Evolutionary conservation across 139 green algal genomes (phyloP), one percentile per base, ranked within the genome.

Genomic region (Chlamydomonas schloesseri): DNA sequence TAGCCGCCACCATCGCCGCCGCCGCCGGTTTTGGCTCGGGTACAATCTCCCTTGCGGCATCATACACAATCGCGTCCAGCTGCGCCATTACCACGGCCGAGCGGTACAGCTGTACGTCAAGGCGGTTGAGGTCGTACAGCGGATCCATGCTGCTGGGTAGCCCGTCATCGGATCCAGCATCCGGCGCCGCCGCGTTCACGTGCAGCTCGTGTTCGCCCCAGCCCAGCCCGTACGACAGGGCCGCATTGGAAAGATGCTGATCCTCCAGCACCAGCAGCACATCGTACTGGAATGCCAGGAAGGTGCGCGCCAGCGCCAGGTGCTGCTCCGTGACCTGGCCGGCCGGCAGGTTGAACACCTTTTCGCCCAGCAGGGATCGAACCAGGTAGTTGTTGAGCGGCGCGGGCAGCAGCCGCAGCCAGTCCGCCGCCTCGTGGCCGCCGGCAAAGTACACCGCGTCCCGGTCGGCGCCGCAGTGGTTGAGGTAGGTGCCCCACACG

Each of bases 241-340:
- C 36, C 14, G 34, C 37, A 5, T 36, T 13, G 10, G 34, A n/a
- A 26, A 70, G 1, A 14, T 68, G 67, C 2, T 36, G 3, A 29
- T 86, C 47, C 57, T 89, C 85, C 69, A 89, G 70, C 37, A 89
- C 67, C 69, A 89, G 76, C 71, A 89, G 53, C 28, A 89, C 68
- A 57, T 89, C 85, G 42, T 77, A 89, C 57, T 89, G 85, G 28
- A 58, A 11, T 1, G 50, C 58, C 31, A 89, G 9, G 0, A 76
- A 28, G 17, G 23, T 2, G 3, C 67, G 53, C 2, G 76, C 85
- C 1, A 86, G 23, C 1, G 60, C 46, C 29, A 67, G 31, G 34
- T 84, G 76, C 10, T 62, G 26, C 18, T 26, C 26, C 9, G 24
- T 75, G n/a, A 89, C 46, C 21, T 23, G 20, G 13, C 76, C 76